Evolutionary conservation across 805 yeast species (phyloP), one percentile per base, ranked within the genome.

Genomic region (Starmerella sp.): DNA sequence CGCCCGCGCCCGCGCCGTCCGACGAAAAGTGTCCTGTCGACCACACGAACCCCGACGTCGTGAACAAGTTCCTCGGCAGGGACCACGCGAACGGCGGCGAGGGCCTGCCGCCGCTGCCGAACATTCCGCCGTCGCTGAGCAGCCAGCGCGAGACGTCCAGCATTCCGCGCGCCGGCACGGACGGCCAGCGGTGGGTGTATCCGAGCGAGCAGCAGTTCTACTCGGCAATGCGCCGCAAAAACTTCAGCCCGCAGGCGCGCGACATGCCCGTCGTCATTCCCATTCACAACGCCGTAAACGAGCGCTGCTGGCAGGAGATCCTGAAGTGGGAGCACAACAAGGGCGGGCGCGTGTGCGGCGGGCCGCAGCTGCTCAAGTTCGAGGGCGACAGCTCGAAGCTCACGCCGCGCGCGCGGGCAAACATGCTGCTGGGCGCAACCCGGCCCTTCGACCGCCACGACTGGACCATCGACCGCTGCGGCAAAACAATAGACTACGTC

Each of bases 401-500:
- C 42, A 88, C 97, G 0, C 98, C 98, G 6, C 76, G 93, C 62
- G 97, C 97, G 0, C 76, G 86, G 58, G 73, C 84, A 57, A 78
- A 82, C 56, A 69, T 78, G 52, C 65, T 81, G 39, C 63, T 86
- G 51, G 96, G 95, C 0, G 75, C 78, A 55, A 81, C 80, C 50
- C 77, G 77, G 58, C 98, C 98, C 0, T 91, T 91, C 71, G 98
- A 91, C 70, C 78, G 98, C 63, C 98, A 91, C 67, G 98, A 91
- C 69, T 91, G 98, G 98, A 74, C 77, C 6, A 77, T 91, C 10
- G 82, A 85, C 63, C 73, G 97, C 53, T 87, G 96, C 68, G 97
- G 97, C 3, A 77, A 72, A 28, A 76, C 78, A 51, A 77, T 91
- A 22, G 96, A 88, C 49, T 91, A 91, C 64, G 97, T 91, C 45